Evolutionary conservation across 495 filamentous ascomycete genomes (phyloP).

Genomic region (Podospora tetraspora): DNA sequence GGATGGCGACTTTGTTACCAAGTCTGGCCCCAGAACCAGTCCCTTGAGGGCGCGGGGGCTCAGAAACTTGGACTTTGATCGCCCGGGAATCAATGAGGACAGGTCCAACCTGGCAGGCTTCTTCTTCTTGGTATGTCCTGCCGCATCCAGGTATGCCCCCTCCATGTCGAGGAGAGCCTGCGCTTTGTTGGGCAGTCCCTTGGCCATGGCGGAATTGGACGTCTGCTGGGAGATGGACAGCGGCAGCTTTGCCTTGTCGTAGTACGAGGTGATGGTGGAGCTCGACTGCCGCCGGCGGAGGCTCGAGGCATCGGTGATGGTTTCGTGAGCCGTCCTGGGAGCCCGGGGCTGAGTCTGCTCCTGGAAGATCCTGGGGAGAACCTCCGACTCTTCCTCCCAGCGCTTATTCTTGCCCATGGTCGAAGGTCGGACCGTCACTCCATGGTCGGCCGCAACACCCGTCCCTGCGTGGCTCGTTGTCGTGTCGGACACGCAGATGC

Average conservation of each 20-base stretch:
- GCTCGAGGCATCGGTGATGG: conserved; percentile 34
- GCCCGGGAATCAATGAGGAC: conserved; percentile 28
- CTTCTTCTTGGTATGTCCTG: conserved; percentile 35
- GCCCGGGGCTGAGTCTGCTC: conserved; percentile 6
- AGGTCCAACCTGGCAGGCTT: conserved; percentile 48
- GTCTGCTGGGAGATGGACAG: conserved; percentile 52
- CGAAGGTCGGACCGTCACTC: conserved; percentile 13
- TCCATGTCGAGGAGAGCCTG: conserved; percentile 41
- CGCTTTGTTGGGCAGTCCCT: conserved; percentile 44
- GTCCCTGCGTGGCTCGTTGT: conserved; percentile 29
- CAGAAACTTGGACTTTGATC: conserved; percentile 18
- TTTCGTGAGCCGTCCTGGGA: conserved; percentile 20
- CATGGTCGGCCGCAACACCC: conserved; percentile 13
- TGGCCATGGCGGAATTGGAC: conserved; percentile 50
- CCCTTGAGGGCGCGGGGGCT: conserved; percentile 16
- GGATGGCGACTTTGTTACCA: conserved; percentile 38
- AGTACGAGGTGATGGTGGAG: conserved; percentile 48
- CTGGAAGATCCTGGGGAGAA: conserved; percentile 32
- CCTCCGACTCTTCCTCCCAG: conserved; percentile 48
- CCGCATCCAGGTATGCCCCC: conserved; percentile 12
- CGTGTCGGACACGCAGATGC: conserved; percentile 46
- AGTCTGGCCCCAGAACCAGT: conserved; percentile 26
- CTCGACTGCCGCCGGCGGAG: conserved; percentile 42
- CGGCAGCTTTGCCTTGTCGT: conserved; percentile 48
- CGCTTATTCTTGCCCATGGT: conserved; percentile 15